These are phyloP conservation scores for Pinus tabuliformis DNA, from an alignment of 75 land plant species.

Conservation along the genomic window DNA sequence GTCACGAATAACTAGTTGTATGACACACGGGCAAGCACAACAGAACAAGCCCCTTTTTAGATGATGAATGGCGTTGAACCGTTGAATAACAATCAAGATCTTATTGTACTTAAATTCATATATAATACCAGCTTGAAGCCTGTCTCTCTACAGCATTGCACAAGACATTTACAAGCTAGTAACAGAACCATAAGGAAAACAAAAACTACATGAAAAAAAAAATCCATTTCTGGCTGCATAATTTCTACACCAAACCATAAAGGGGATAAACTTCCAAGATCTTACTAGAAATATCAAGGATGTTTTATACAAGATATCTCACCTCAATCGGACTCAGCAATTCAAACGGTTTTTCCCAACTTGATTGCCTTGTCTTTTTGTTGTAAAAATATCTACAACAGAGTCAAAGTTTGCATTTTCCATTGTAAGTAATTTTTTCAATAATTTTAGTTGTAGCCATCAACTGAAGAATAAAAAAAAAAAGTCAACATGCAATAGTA, in stretches of 20 bases:
- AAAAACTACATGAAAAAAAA: constrained; percentile 33
- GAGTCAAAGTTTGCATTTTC: not conserved
- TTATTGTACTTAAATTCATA: too few species aligned
- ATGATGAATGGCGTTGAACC: too few species aligned
- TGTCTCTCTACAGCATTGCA: constrained; percentile 46
- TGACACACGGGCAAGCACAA: too few species aligned
- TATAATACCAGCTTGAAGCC: too few species aligned
- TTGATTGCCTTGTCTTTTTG: constrained; percentile 78
- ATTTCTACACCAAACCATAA: constrained; percentile 7
- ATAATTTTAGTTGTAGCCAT: not conserved
- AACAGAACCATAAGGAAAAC: constrained; percentile 55
- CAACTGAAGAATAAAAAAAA: too few species aligned
- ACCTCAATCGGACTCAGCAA: constrained; percentile 95
- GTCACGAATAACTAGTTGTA: too few species aligned
- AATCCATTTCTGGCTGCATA: constrained; percentile 15
- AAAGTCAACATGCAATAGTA: not conserved
- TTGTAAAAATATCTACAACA: constrained; percentile 83
- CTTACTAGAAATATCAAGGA: not conserved
- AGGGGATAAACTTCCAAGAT: not conserved
- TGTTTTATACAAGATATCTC: constrained; percentile 13
- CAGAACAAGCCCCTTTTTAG: too few species aligned
- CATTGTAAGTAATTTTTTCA: not conserved
- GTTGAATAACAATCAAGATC: too few species aligned
- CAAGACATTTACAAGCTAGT: constrained; percentile 57
- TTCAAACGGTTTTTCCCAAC: constrained; percentile 95